These are phyloP conservation scores for Fonsecaea erecta DNA, from an alignment of 2,329 filamentous ascomycete genomes.

Conservation along the genomic window DNA sequence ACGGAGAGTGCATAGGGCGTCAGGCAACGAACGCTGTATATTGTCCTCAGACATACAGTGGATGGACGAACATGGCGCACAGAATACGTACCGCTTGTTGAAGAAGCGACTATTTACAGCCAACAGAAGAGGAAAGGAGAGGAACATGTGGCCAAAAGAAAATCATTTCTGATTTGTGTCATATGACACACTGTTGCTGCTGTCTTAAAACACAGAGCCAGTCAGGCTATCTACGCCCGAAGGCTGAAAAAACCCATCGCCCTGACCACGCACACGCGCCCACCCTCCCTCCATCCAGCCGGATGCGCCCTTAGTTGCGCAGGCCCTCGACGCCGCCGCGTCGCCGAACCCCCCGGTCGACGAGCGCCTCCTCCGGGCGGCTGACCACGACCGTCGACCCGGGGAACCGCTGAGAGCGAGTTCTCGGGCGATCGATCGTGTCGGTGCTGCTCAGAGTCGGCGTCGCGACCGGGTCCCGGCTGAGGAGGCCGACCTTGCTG, in stretches of 20 bases:
- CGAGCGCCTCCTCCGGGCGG: neutral
- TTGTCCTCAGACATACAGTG: neutral
- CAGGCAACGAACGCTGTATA: neutral
- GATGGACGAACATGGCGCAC: neutral
- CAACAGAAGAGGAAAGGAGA: neutral
- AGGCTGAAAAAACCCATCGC: neutral
- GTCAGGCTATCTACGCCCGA: neutral
- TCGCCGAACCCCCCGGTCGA: constrained; percentile 10
- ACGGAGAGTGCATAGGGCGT: neutral
- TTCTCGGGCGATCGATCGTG: constrained; percentile 1
- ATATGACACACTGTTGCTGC: neutral
- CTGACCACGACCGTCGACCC: neutral
- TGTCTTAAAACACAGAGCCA: neutral
- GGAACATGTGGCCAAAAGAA: neutral
- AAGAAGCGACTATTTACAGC: neutral
- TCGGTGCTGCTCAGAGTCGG: neutral
- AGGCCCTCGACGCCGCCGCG: constrained; percentile 9
- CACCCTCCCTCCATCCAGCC: neutral
- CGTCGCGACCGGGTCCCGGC: neutral
- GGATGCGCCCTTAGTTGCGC: neutral
- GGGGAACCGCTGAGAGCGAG: neutral
- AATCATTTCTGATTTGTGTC: neutral
- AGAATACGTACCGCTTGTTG: neutral
- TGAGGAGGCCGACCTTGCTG: constrained; percentile 4
- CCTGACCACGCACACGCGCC: neutral